Evolutionary conservation across 345 rosid species (phyloP), one percentile per base, ranked within the genome.

Genomic region (Excoecaria cochinchinensis): DNA sequence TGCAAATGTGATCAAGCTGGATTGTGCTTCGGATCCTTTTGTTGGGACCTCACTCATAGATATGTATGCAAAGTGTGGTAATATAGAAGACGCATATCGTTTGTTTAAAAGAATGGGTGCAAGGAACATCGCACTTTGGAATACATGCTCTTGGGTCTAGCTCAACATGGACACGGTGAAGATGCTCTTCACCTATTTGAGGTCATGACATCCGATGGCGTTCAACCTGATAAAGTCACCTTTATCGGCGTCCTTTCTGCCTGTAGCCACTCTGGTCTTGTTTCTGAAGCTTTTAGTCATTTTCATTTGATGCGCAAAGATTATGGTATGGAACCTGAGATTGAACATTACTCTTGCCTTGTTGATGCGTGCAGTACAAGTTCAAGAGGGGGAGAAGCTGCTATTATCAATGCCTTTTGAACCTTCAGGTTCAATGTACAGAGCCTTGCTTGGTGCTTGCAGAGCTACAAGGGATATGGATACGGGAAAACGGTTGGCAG

Each of bases 21-120:
- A 84, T 59, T 81, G 85, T 55, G 84, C 81, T 16, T 78, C 81
- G 13, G 90, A 84, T 74, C 73, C 84, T 39, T 85, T 82, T 50
- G 84, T 91, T 60, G 86, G 76, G 48, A 89, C 90, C 66, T 85
- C 90, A 42, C 86, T 91, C 25, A 77, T 89, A 15, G 90, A 89
- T 75, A 89, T 91, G 93, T 91, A 91, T 83, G 90, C 89, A 11
- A 91, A 91, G 79, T 89, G 93, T 9, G 91, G 93, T 21, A 75
- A 71, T 80, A 87, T 91, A 63, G 86, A 87, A 66, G 87, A 85
- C 50, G 89, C 90, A 14, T 85, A 83, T 65, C 9, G 40, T 47
- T 80, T 85, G 48, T 89, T 89, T 80, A 84, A 65, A 52, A 79
- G 74, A 73, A 82, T 86, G 75, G 63, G 83, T 3, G 51, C 63